Percentiles rank a stretch among this genome's conserved stretches.
These are phyloP conservation scores for Nicotiana otophora DNA, from an alignment of 257 asterid genomes.

Conservation along the genomic window DNA sequence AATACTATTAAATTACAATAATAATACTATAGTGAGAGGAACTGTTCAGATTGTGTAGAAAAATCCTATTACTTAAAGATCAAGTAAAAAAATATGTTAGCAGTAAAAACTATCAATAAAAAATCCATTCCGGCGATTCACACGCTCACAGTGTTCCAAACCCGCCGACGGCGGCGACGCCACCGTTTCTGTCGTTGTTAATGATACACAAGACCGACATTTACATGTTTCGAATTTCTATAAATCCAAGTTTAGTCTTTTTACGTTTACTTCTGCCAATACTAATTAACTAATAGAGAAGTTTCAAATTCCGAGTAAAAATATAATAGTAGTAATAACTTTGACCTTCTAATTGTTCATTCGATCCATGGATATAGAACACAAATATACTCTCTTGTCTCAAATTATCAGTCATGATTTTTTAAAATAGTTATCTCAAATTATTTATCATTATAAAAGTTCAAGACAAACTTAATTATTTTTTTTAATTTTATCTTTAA, in stretches of 20 bases:
- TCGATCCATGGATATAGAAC: not conserved
- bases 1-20: no score
- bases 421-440: no score
- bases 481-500: no score
- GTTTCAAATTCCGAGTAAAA: constrained; percentile 14
- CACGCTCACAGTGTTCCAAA: constrained; percentile 3
- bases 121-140: not conserved
- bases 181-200: constrained; percentile 24
- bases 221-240: constrained; percentile 26
- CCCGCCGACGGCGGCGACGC: constrained; percentile 37
- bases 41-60: no score
- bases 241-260: constrained; percentile 4
- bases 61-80: not conserved
- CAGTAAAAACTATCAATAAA: not conserved
- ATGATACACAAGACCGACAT: constrained; percentile 30
- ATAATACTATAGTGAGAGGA: no score
- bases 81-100: not conserved
- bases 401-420: no score
- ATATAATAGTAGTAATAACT: not conserved
- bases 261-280: constrained; percentile 7
- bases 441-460: no score
- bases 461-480: no score
- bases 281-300: not conserved
- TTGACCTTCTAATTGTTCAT: constrained; percentile 17
- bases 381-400: no score